Evolutionary conservation across 2,329 filamentous ascomycete genomes (phyloP), one percentile per base, ranked within the genome.

Genomic region (Fusarium oxysporum): DNA sequence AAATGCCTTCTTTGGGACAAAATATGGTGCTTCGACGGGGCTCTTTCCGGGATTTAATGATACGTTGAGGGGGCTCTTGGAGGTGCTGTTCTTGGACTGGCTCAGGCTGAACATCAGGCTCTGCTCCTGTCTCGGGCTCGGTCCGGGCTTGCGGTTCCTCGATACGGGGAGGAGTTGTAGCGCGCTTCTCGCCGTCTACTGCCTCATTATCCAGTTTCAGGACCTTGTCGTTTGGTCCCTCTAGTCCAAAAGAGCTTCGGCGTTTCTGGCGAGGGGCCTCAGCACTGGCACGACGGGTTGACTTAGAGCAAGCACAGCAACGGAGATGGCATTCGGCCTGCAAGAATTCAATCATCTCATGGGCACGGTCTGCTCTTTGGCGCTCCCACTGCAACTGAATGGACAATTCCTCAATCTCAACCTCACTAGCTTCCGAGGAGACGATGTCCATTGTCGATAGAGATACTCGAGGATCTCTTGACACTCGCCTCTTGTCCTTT

Each of bases 301-400:
- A 73, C 63, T 84, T 87, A 67, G 84, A 87, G 78, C 91, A 92
- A 3, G 87, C 84, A 82, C 92, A 94, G 81, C 88, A 90, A 51
- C 88, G 86, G 72, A 95, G 87, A 55, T 90, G 86, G 79, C 92
- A 94, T 80, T 96, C 93, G 61, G 92, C 88, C 78, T 93, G 89
- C 79, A 95, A 85, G 80, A 94, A 95, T 37, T 95, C 92, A 53
- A 94, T 86, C 77, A 92, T 89, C 68, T 94, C 92, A 71, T 92
- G 86, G 0, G 92, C 92, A 12, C 92, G 88, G 70, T 92, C 87
- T 14, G 92, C 91, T 61, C 91, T 86, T 78, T 89, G 87, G 82
- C 88, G 83, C 81, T 89, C 88, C 87, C 88, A 90, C 63, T 86
- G 83, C 77, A 88, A 84, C 60, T 88, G 82, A 10, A 82, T 82